Evolutionary conservation across 345 rosid genomes (phyloP).

Genomic region (Mallotus nudiflorus): DNA sequence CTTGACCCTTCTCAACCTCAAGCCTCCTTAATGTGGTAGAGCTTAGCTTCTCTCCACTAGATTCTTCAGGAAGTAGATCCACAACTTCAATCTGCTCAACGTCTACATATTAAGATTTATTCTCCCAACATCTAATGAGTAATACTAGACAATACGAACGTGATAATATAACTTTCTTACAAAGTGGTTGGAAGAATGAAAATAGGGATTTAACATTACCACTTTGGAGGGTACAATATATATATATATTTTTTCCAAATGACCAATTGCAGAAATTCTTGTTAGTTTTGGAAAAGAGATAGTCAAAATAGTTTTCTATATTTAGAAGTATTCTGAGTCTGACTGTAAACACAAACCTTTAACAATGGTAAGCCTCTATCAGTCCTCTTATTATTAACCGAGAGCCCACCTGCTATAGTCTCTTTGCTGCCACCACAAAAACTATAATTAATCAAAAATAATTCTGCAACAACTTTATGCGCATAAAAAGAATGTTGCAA

Average conservation of each 20-base stretch:
- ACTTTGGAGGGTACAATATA: too few species aligned
- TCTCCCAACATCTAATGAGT: too few species aligned
- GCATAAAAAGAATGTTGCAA: background rate
- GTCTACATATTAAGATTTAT: background rate
- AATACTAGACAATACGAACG: too few species aligned
- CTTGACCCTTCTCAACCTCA: conserved; percentile 50
- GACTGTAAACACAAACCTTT: conserved; percentile 59
- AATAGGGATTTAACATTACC: too few species aligned
- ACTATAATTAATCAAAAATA: conserved; percentile 9
- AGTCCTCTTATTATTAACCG: conserved; percentile 76
- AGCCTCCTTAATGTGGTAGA: conserved; percentile 66
- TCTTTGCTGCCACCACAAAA: conserved; percentile 70
- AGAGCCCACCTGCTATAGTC: conserved; percentile 81
- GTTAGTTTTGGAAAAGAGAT: too few species aligned
- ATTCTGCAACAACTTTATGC: background rate
- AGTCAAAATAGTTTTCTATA: too few species aligned
- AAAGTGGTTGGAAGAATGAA: too few species aligned
- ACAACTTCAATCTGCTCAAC: conserved; percentile 70
- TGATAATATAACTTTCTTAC: too few species aligned
- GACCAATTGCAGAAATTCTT: too few species aligned
- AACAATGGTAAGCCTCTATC: conserved; percentile 66
- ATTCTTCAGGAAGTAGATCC: conserved; percentile 73
- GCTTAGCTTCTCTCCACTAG: conserved; percentile 65
- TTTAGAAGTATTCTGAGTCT: background rate
- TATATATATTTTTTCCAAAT: too few species aligned